Conservation (phyloP, 305 asterid genomes). For the Fraxinus paxiana region DNA sequence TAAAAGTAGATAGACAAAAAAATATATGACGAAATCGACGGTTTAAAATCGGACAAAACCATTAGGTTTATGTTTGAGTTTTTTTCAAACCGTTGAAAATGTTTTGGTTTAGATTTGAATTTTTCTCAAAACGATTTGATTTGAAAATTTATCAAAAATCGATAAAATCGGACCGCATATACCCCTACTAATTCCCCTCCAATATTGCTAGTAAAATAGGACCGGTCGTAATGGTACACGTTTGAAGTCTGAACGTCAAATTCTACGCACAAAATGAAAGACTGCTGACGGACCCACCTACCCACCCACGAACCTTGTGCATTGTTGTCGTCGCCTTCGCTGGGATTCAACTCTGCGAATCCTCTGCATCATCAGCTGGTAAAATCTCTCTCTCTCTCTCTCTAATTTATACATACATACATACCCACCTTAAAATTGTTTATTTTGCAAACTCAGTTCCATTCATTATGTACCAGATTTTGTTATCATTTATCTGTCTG, state of each 20-base stretch:
- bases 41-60: no score
- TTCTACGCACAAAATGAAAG: background rate
- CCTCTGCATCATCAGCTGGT: slow-evolving; percentile 15
- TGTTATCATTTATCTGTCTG: slow-evolving; percentile 6
- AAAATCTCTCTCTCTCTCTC: background rate
- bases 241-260: background rate
- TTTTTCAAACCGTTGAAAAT: no score
- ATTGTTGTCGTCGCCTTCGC: background rate
- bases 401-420: background rate
- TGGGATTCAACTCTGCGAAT: slow-evolving; percentile 12
- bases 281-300: background rate
- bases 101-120: no score
- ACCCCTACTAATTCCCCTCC: no score
- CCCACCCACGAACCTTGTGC: background rate
- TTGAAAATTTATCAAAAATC: no score
- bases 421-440: background rate
- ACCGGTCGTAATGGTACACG: background rate
- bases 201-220: background rate
- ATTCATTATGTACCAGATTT: slow-evolving; percentile 4
- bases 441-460: background rate
- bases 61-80: no score
- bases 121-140: no score
- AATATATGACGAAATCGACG: no score
- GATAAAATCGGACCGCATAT: no score
- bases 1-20: no score